These are phyloP conservation scores for Arthonia radiata DNA, from an alignment of 495 filamentous ascomycete genomes.

Conservation along the genomic window DNA sequence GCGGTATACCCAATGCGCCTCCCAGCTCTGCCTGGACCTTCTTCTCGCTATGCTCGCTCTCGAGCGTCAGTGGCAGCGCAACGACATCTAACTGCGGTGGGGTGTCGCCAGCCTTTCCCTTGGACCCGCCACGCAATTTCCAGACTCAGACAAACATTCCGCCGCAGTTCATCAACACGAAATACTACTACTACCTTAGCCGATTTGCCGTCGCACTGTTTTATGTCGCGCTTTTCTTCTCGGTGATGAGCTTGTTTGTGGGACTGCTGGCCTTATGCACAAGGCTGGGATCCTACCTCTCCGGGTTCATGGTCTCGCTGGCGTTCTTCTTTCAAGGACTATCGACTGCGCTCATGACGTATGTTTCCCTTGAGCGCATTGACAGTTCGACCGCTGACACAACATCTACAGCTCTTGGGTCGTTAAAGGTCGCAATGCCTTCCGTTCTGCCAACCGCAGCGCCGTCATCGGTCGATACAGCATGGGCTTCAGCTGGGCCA, in stretches of 20 bases:
- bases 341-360: conserved; percentile 46
- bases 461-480: conserved; percentile 45
- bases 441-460: conserved; percentile 27
- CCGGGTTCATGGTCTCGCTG: conserved; percentile 26
- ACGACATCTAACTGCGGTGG: conserved; percentile 27
- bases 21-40: conserved; percentile 47
- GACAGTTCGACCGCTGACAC: no score
- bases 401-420: conserved; percentile 37
- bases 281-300: conserved; percentile 32
- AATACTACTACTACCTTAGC: conserved; percentile 35
- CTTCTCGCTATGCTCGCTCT: conserved; percentile 68
- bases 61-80: conserved; percentile 24
- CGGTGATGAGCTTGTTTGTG: conserved; percentile 29
- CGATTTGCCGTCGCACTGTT: conserved; percentile 53
- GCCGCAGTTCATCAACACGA: conserved; percentile 26
- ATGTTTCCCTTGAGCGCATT: no score
- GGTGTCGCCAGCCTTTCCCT: conserved; percentile 31
- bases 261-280: conserved; percentile 36
- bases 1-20: conserved; percentile 21
- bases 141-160: conserved; percentile 30
- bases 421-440: conserved; percentile 50
- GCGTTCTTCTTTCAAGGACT: conserved; percentile 38
- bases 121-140: conserved; percentile 43
- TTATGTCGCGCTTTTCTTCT: conserved; percentile 43
- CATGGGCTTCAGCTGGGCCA: conserved; percentile 72